These are phyloP conservation scores for Aspergillus calidoustus DNA, from an alignment of 2,329 filamentous ascomycete genomes.

Conservation along the genomic window DNA sequence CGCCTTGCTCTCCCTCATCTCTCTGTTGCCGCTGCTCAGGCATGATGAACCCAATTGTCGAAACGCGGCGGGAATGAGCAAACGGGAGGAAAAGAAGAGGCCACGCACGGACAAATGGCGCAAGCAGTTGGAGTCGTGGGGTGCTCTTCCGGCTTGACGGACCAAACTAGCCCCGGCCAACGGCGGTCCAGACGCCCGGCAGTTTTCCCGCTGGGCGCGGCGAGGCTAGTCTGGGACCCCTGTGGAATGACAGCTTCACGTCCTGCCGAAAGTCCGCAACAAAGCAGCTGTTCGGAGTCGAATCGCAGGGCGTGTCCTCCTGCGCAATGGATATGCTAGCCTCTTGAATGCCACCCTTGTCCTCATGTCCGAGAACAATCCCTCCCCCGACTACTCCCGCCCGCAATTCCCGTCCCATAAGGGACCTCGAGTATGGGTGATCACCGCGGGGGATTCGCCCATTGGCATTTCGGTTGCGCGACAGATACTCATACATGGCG, in stretches of 20 bases:
- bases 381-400: constrained; percentile 38
- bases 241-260: constrained; percentile 10
- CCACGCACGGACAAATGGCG: constrained; percentile 20
- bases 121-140: not conserved
- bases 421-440: constrained; percentile 85
- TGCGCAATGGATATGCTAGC: constrained; percentile 36
- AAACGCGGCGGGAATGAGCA: constrained; percentile 21
- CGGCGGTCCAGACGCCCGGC: constrained; percentile 15
- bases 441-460: constrained; percentile 85
- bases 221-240: not conserved
- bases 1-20: constrained; percentile 38
- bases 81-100: constrained; percentile 21
- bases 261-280: not conserved
- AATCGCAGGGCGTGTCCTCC: not conserved
- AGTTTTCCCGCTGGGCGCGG: constrained; percentile 10
- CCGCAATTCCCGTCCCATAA: constrained; percentile 63
- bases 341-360: constrained; percentile 28
- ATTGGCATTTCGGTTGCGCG: constrained; percentile 81
- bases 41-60: constrained; percentile 35
- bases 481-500: constrained; percentile 84
- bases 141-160: not conserved
- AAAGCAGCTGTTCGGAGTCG: not conserved
- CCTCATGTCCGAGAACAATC: constrained; percentile 43
- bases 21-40: constrained; percentile 45
- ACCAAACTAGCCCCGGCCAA: constrained; percentile 9